A percentile compares a stretch with the other conserved stretches of the same genome.
phyloP scores from a whole-genome alignment of 257 asterid species.

The Rehmannia glutinosa region DNA sequence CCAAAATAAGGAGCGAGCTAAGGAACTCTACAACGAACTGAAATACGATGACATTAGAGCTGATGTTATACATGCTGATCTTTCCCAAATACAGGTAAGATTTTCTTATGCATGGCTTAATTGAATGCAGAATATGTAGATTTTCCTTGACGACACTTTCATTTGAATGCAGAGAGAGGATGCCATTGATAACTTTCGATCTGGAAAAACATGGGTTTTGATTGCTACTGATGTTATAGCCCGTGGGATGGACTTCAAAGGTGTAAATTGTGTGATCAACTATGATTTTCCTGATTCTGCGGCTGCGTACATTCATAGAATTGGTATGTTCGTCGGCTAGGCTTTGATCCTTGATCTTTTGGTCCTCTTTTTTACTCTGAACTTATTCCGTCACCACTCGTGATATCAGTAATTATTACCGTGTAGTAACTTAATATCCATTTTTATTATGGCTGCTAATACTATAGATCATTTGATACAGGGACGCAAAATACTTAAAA shows the following conservation, averaged over 20 bases:
- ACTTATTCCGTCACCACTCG: not conserved
- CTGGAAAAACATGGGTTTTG: constrained; percentile 89
- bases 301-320: constrained; percentile 74
- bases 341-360: not conserved
- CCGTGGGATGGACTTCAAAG: constrained; percentile 94
- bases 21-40: constrained; percentile 55
- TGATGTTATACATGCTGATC: constrained; percentile 71
- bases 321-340: constrained; percentile 40
- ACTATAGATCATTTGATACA: no score
- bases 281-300: constrained; percentile 84
- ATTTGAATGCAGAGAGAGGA: constrained; percentile 52
- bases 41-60: constrained; percentile 59
- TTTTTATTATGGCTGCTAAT: no score
- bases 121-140: not conserved
- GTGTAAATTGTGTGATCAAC: constrained; percentile 70
- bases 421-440: no score
- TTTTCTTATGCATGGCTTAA: not conserved
- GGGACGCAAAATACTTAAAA: no score
- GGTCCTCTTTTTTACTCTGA: not conserved
- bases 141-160: constrained; percentile 3
- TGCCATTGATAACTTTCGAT: constrained; percentile 71
- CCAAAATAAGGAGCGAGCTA: constrained; percentile 76
- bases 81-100: constrained; percentile 53
- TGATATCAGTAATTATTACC: not conserved
- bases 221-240: constrained; percentile 84